Percentiles rank a stretch among this genome's conserved stretches.
phyloP scores from a whole-genome alignment of 257 asterid species.

The Vinca minor region DNA sequence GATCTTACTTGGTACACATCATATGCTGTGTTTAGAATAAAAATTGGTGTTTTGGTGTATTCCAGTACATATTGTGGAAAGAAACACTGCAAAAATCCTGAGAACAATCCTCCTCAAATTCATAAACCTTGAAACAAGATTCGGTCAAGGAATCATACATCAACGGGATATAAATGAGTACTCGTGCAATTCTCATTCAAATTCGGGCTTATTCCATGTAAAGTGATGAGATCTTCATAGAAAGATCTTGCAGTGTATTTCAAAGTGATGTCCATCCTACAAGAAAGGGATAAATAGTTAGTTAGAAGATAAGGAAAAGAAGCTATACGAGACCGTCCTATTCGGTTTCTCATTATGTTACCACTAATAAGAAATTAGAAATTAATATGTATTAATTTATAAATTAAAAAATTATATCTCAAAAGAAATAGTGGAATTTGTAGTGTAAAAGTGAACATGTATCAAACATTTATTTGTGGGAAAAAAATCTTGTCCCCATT shows the following conservation, averaged over 20 bases:
- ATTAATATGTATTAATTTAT: too few species aligned
- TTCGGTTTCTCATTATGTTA: too few species aligned
- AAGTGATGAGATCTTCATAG: constrained; percentile 41
- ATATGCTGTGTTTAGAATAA: constrained; percentile 84
- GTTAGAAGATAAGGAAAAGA: too few species aligned
- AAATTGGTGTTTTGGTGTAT: constrained; percentile 63
- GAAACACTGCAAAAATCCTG: constrained; percentile 56
- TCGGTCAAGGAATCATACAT: constrained; percentile 30
- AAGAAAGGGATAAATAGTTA: constrained; percentile 9
- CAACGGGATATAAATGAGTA: constrained; percentile 37
- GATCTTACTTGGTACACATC: constrained; percentile 83
- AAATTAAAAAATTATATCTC: too few species aligned
- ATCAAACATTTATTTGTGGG: too few species aligned
- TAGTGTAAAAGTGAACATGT: too few species aligned
- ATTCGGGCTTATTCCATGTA: constrained; percentile 64
- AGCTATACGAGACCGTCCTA: too few species aligned
- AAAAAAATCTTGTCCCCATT: too few species aligned
- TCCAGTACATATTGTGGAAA: constrained; percentile 80
- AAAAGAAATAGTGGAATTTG: too few species aligned
- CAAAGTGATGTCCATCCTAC: constrained; percentile 68
- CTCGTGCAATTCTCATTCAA: constrained; percentile 62
- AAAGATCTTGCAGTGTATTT: constrained; percentile 70
- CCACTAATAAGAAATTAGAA: too few species aligned
- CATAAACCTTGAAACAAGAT: constrained; percentile 7
- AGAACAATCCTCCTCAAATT: constrained; percentile 11